phyloP scores from a whole-genome alignment of 2,329 filamentous ascomycete genomes.

The Aspergillus ochraceoroseus region DNA sequence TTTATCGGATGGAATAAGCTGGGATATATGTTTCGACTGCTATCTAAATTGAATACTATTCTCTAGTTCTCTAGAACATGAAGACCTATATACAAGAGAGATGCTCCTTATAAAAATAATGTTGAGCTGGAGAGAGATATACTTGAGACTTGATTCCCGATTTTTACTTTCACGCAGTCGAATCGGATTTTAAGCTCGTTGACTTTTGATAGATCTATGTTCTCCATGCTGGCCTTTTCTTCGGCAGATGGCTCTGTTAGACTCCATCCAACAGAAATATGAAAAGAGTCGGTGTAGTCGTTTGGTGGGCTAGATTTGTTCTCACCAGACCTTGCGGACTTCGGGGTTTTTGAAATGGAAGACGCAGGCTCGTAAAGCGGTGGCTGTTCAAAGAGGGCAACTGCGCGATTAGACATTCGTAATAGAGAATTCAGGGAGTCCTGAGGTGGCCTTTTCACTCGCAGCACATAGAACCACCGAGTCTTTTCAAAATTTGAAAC shows the following conservation, averaged over 20 bases:
- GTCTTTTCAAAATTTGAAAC: constrained; percentile 62
- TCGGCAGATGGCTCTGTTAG: constrained; percentile 52
- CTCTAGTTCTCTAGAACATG: too few relatives aligned
- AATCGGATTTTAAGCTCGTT: constrained; percentile 51
- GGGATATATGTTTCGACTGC: too few relatives aligned
- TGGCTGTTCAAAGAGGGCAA: constrained; percentile 60
- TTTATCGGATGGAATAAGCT: too few relatives aligned
- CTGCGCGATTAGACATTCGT: constrained; percentile 59
- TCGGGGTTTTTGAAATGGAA: neutral
- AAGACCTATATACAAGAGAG: too few relatives aligned
- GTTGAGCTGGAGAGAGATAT: constrained; percentile 22
- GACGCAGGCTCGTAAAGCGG: constrained; percentile 55
- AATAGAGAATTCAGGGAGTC: constrained; percentile 61
- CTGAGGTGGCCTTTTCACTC: constrained; percentile 49
- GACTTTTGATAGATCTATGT: constrained; percentile 30
- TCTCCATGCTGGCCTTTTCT: constrained; percentile 31
- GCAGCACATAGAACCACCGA: constrained; percentile 79
- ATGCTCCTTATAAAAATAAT: too few relatives aligned
- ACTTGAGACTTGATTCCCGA: constrained; percentile 61
- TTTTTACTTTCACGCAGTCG: constrained; percentile 64
- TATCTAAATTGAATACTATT: too few relatives aligned
- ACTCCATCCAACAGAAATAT: constrained; percentile 86
- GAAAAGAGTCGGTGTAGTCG: constrained; percentile 61
- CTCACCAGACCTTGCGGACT: neutral
- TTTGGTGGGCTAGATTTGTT: constrained; percentile 13